Evolutionary conservation across 306 rosid species (phyloP).

Genomic region (Urtica urens): DNA sequence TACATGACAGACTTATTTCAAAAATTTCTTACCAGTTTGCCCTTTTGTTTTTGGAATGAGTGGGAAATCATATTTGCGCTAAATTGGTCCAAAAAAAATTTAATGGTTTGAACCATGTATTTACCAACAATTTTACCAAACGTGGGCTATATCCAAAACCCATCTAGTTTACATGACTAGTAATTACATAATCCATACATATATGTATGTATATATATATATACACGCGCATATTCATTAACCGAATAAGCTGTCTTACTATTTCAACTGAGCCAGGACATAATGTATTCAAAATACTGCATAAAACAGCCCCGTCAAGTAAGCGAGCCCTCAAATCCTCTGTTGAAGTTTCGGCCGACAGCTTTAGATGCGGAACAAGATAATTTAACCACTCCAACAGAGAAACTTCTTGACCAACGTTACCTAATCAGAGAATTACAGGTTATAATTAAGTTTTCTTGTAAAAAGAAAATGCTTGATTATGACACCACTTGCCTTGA

Average conservation of each 20-base stretch:
- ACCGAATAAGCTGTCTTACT: constrained; percentile 29
- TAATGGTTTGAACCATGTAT: too few relatives aligned
- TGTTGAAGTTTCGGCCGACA: constrained; percentile 62
- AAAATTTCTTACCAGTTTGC: too few relatives aligned
- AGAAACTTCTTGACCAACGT: constrained; percentile 31
- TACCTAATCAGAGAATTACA: constrained; percentile 35
- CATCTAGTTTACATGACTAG: too few relatives aligned
- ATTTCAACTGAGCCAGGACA: constrained; percentile 55
- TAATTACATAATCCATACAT: too few relatives aligned
- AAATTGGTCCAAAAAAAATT: too few relatives aligned
- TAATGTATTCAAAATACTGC: constrained; percentile 59
- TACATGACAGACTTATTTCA: too few relatives aligned
- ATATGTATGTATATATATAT: too few relatives aligned
- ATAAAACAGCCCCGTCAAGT: constrained; percentile 67
- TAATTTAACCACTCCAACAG: constrained; percentile 72
- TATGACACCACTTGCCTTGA: constrained; percentile 25
- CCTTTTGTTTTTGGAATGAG: too few relatives aligned
- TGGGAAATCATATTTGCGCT: too few relatives aligned
- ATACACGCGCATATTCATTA: too few relatives aligned
- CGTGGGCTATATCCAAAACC: too few relatives aligned
- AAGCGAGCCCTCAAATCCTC: constrained; percentile 63
- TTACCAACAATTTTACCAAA: too few relatives aligned
- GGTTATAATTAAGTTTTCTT: constrained; percentile 14
- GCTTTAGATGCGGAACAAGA: constrained; percentile 55
- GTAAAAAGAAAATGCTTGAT: constrained; percentile 11